Evolutionary conservation across 2,329 filamentous ascomycete genomes (phyloP).

Genomic region (Arthroderma sp.): DNA sequence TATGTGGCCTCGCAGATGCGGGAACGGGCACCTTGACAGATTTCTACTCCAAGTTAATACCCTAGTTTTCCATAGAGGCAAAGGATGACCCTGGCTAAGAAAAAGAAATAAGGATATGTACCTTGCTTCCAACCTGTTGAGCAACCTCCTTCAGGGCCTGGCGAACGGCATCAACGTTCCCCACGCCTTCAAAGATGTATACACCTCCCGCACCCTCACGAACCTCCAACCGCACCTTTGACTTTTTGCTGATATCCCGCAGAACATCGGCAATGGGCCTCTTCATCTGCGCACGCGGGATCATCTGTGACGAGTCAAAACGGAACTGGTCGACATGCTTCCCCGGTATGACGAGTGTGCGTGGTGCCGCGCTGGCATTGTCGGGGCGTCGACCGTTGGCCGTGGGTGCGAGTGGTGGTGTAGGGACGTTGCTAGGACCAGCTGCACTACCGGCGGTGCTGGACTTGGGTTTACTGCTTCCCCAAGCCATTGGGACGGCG

Average conservation of each 20-base stretch:
- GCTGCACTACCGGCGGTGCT: slow-evolving; percentile 13
- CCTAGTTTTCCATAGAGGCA: background rate
- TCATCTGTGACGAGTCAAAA: slow-evolving; percentile 63
- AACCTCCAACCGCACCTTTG: slow-evolving; percentile 74
- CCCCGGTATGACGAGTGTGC: slow-evolving; percentile 63
- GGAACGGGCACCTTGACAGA: slow-evolving; percentile 68
- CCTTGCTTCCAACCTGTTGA: slow-evolving; percentile 75
- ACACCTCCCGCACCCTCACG: slow-evolving; percentile 58
- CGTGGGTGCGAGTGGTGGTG: slow-evolving; percentile 46
- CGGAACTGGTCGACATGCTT: slow-evolving; percentile 66
- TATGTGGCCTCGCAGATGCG: slow-evolving; percentile 68
- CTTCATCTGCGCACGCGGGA: slow-evolving; percentile 65
- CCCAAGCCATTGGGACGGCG: slow-evolving; percentile 63
- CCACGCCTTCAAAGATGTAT: slow-evolving; percentile 72
- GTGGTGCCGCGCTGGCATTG: slow-evolving; percentile 30
- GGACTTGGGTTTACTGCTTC: slow-evolving; percentile 45
- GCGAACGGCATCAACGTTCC: slow-evolving; percentile 70
- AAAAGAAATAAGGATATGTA: slow-evolving; percentile 28
- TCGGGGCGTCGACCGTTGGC: slow-evolving; percentile 43
- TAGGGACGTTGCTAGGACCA: slow-evolving; percentile 29
- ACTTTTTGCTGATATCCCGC: slow-evolving; percentile 84
- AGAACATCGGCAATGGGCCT: slow-evolving; percentile 74
- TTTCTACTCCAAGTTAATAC: slow-evolving; percentile 36
- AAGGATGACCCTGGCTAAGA: background rate
- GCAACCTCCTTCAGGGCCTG: slow-evolving; percentile 83